A percentile compares a stretch with the other conserved stretches of the same genome.
Evolutionary conservation across 441 rosid species (phyloP).

Genomic region (Eutrema salsugineum): DNA sequence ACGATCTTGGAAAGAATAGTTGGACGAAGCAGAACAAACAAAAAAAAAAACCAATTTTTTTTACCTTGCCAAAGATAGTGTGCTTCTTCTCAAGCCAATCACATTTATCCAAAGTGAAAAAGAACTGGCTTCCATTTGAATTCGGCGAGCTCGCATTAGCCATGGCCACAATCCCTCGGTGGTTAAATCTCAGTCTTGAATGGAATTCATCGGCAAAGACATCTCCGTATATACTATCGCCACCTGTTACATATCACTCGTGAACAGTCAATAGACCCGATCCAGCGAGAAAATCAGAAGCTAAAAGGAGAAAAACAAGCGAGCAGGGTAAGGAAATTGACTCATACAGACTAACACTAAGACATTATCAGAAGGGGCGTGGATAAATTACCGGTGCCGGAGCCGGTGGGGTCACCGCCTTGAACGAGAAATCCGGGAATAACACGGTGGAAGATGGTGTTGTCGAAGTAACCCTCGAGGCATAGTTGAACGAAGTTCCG

Average conservation of each 20-base stretch:
- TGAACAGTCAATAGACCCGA: not conserved
- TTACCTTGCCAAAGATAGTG: constrained; percentile 92
- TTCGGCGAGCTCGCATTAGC: constrained; percentile 82
- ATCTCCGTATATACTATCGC: constrained; percentile 82
- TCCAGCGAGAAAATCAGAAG: not conserved
- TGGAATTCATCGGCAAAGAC: constrained; percentile 78
- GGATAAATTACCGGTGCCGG: constrained; percentile 60
- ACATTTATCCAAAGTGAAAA: constrained; percentile 82
- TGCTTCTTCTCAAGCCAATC: constrained; percentile 87
- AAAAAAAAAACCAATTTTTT: not conserved
- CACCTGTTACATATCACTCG: constrained; percentile 44
- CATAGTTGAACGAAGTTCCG: constrained; percentile 92
- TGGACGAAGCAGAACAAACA: not conserved
- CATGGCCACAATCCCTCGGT: constrained; percentile 88
- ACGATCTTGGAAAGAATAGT: not conserved
- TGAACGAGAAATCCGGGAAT: constrained; percentile 86
- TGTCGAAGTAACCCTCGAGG: constrained; percentile 83
- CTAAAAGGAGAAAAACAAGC: not conserved
- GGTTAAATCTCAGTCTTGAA: constrained; percentile 83
- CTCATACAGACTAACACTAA: not conserved
- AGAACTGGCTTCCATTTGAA: constrained; percentile 93
- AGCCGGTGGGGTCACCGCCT: constrained; percentile 89
- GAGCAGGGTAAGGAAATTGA: not conserved
- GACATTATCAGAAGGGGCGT: not conserved
- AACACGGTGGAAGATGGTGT: constrained; percentile 86